These are phyloP conservation scores for Xerocomus nothofagi DNA, from an alignment of 1,284 basidiomycete genomes.

Conservation along the genomic window DNA sequence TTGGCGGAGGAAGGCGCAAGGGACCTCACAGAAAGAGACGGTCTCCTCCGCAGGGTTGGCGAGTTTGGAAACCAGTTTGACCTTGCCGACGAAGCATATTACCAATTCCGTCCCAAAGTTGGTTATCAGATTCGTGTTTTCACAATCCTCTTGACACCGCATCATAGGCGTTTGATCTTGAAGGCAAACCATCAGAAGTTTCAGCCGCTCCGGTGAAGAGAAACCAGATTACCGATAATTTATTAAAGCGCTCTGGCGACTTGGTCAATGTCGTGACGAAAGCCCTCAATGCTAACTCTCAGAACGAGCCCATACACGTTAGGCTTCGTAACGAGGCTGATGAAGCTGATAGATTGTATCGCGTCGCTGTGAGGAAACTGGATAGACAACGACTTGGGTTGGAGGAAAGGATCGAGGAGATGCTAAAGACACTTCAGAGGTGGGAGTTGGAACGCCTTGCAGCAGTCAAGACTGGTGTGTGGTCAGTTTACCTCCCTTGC, in stretches of 20 bases:
- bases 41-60: conserved; percentile 73
- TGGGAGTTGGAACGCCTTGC: conserved; percentile 84
- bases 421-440: conserved; percentile 73
- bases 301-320: conserved; percentile 63
- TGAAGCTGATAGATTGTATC: conserved; percentile 75
- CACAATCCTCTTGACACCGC: conserved; percentile 2
- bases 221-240: conserved; percentile 51
- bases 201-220: conserved; percentile 38
- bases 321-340: conserved; percentile 75
- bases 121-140: conserved; percentile 10
- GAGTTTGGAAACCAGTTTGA: conserved; percentile 81
- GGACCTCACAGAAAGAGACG: conserved; percentile 74
- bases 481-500: conserved; percentile 15
- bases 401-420: conserved; percentile 84
- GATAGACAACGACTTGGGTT: conserved; percentile 79
- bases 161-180: conserved; percentile 67
- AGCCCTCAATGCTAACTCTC: conserved; percentile 54
- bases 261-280: conserved; percentile 74
- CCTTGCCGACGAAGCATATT: conserved; percentile 71
- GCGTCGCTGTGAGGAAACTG: conserved; percentile 70
- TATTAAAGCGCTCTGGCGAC: conserved; percentile 66
- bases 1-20: conserved; percentile 77
- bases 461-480: conserved; percentile 77
- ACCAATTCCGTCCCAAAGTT: conserved; percentile 78
- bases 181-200: conserved; percentile 39